Evolutionary conservation across 192 early-diverging fungal species (phyloP).

Genomic region (Mortierella hygrophila): DNA sequence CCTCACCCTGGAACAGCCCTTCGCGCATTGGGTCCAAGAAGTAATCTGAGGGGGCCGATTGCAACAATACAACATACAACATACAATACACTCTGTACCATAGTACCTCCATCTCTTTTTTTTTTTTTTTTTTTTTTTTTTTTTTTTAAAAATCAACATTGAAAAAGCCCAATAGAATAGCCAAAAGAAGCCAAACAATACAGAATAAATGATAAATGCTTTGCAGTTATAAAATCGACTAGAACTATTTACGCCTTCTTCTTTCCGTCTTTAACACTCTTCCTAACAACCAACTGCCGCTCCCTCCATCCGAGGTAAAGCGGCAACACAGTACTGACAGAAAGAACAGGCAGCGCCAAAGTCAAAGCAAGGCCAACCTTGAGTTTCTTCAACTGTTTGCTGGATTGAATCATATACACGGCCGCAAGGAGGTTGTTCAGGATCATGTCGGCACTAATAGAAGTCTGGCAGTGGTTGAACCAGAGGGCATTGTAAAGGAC

Average conservation of each 20-base stretch:
- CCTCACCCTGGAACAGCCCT: conserved; percentile 38
- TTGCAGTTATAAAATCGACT: background rate
- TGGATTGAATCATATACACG: conserved; percentile 40
- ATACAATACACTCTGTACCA: background rate
- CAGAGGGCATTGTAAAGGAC: conserved; percentile 34
- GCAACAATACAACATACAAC: too few species aligned
- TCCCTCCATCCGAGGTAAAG: conserved; percentile 48
- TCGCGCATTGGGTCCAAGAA: conserved; percentile 1
- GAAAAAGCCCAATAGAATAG: too few species aligned
- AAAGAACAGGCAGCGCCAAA: conserved; percentile 30
- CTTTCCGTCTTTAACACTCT: conserved; percentile 16
- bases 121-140: too few species aligned
- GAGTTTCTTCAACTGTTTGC: conserved; percentile 35
- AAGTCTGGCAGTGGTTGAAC: conserved; percentile 53
- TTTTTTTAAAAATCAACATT: too few species aligned
- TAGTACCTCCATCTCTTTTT: background rate
- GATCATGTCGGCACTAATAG: conserved; percentile 50
- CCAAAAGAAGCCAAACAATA: background rate
- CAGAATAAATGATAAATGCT: too few species aligned
- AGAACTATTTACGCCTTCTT: conserved; percentile 3
- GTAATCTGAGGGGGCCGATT: background rate
- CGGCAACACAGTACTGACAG: conserved; percentile 46
- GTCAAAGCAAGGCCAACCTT: conserved; percentile 20
- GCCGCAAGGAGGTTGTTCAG: conserved; percentile 47
- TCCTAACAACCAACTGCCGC: conserved; percentile 25